These are phyloP conservation scores for Tillandsia leiboldiana DNA, from an alignment of 176 grass and related monocot species.

Conservation along the genomic window DNA sequence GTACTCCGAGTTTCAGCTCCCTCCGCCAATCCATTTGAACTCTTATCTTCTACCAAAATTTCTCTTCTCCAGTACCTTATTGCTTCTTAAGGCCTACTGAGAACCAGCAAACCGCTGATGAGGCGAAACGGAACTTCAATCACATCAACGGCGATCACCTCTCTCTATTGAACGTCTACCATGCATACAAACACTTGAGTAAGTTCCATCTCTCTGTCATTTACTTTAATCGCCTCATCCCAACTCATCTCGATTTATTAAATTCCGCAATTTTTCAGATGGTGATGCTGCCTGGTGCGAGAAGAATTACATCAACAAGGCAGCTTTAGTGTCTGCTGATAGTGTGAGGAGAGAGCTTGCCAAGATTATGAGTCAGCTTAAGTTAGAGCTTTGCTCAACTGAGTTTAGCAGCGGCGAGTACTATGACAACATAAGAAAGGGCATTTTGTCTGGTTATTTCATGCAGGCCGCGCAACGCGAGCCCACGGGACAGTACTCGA, in stretches of 20 bases:
- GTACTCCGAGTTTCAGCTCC: neutral
- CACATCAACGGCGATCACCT: slow-evolving; percentile 23
- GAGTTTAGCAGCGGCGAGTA: neutral
- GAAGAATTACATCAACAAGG: slow-evolving; percentile 16
- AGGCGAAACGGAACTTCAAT: slow-evolving; percentile 5
- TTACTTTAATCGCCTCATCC: neutral
- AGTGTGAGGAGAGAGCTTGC: slow-evolving; percentile 4
- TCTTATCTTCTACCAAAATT: neutral
- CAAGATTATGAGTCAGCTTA: slow-evolving; percentile 3
- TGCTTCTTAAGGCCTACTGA: slow-evolving; percentile 19
- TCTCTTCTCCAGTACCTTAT: slow-evolving; percentile 16
- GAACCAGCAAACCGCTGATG: slow-evolving; percentile 12
- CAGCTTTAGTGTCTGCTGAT: slow-evolving; percentile 6
- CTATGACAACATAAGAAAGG: slow-evolving; percentile 9
- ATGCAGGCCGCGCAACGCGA: slow-evolving; percentile 17
- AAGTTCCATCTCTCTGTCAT: slow-evolving; percentile 1
- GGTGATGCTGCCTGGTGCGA: slow-evolving; percentile 16
- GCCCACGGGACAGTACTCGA: neutral
- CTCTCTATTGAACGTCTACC: slow-evolving; percentile 20
- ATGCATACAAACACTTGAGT: slow-evolving; percentile 11
- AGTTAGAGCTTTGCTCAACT: slow-evolving; percentile 1
- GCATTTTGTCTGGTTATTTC: slow-evolving; percentile 17
- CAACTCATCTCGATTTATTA: neutral
- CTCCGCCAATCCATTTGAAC: neutral
- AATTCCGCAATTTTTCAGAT: slow-evolving; percentile 1